A percentile compares a stretch with the other conserved stretches of the same genome.
Evolutionary conservation across 2,329 filamentous ascomycete species (phyloP).

Genomic region (Pleomassaria siparia): DNA sequence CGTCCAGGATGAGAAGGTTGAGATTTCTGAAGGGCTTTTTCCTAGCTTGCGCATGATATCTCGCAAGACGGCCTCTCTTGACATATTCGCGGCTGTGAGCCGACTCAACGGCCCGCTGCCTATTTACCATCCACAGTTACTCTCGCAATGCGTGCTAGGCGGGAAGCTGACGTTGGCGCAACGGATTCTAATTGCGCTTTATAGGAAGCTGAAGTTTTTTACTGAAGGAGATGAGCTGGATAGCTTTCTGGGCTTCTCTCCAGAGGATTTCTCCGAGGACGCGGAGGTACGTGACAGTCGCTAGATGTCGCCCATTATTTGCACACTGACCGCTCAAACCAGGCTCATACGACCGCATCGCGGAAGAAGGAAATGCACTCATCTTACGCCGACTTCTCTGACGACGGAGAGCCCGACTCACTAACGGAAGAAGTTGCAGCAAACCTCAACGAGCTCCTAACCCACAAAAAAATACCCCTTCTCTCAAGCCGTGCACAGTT

Average conservation of each 20-base stretch:
- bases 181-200: conserved; percentile 69
- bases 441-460: conserved; percentile 75
- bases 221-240: conserved; percentile 79
- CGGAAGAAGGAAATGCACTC: conserved; percentile 53
- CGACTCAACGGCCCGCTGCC: conserved; percentile 84
- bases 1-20: conserved; percentile 75
- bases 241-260: conserved; percentile 66
- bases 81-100: conserved; percentile 80
- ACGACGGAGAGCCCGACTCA: conserved; percentile 60
- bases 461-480: conserved; percentile 71
- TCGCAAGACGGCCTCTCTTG: conserved; percentile 55
- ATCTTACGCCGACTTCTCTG: conserved; percentile 55
- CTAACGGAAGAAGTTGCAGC: conserved; percentile 72
- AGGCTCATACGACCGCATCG: conserved; percentile 45
- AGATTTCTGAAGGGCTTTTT: conserved; percentile 62
- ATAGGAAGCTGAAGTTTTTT: conserved; percentile 79
- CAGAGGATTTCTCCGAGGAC: conserved; percentile 52
- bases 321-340: conserved; percentile 12
- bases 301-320: not conserved
- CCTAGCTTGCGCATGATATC: conserved; percentile 56
- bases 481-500: conserved; percentile 86
- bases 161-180: conserved; percentile 76
- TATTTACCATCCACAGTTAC: conserved; percentile 87
- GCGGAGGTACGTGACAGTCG: conserved; percentile 43
- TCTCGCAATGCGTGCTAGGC: conserved; percentile 81